Evolutionary conservation across 2,329 filamentous ascomycete genomes (phyloP).

Genomic region (Sporothrix brasiliensis): DNA sequence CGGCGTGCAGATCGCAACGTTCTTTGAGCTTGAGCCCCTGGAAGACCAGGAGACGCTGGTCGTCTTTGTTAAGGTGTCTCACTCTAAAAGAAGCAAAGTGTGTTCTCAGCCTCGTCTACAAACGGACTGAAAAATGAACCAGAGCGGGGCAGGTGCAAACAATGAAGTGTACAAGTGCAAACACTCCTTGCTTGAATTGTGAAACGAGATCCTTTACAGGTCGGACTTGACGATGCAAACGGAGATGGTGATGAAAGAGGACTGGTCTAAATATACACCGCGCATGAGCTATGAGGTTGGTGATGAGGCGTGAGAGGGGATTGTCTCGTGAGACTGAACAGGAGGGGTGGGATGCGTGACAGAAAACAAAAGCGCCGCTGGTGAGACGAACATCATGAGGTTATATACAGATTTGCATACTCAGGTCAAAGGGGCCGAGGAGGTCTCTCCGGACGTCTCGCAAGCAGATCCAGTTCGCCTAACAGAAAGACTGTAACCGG

Average conservation of each 20-base stretch:
- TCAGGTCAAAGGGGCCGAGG: background rate
- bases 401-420: conserved; percentile 5
- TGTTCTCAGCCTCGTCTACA: conserved; percentile 23
- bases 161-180: background rate
- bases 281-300: background rate
- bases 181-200: conserved; percentile 4
- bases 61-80: background rate
- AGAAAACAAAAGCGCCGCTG: background rate
- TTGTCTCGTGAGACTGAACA: conserved; percentile 6
- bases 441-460: background rate
- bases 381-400: background rate
- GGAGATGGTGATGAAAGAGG: background rate
- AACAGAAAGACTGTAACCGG: background rate
- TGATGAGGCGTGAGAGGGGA: conserved; percentile 3
- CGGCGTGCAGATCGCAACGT: background rate
- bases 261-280: background rate
- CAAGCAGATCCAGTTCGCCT: conserved; percentile 11
- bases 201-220: background rate
- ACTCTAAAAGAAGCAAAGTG: background rate
- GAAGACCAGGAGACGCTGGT: background rate
- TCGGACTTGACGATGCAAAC: background rate
- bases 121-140: background rate
- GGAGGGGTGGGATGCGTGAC: background rate
- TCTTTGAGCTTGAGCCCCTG: background rate
- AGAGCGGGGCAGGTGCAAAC: conserved; percentile 4